phyloP scores from a whole-genome alignment of 176 grass and related monocot species.

The Rhynchospora breviuscula region DNA sequence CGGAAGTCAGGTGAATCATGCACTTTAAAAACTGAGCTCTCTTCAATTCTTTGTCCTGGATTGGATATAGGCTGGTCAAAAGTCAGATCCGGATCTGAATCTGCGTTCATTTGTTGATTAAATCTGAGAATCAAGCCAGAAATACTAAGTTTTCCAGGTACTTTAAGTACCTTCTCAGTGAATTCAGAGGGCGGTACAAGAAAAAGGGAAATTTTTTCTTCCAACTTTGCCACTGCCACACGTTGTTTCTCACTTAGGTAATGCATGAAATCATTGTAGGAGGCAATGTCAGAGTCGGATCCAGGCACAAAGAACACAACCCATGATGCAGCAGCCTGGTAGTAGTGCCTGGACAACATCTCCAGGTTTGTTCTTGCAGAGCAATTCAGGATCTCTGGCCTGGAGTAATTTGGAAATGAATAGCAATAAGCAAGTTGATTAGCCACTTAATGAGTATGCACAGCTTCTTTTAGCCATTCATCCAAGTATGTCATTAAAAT shows the following conservation, averaged over 20 bases:
- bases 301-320: constrained; percentile 97
- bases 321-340: constrained; percentile 74
- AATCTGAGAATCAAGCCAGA: constrained; percentile 90
- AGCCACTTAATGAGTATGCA: neutral
- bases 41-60: neutral
- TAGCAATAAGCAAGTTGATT: constrained; percentile 8
- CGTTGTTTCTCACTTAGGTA: constrained; percentile 91
- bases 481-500: neutral
- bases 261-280: constrained; percentile 98
- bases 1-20: neutral
- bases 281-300: constrained; percentile 73
- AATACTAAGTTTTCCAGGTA: constrained; percentile 92
- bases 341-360: constrained; percentile 93
- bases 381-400: constrained; percentile 73
- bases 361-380: constrained; percentile 84
- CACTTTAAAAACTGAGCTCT: constrained; percentile 11
- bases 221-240: constrained; percentile 86
- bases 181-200: constrained; percentile 93
- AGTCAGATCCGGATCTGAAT: neutral
- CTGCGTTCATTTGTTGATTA: constrained; percentile 16
- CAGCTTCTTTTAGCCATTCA: neutral
- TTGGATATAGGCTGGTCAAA: constrained; percentile 7
- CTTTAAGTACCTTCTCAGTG: constrained; percentile 86
- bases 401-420: constrained; percentile 35
- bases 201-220: constrained; percentile 77